Base-by-base conservation (phyloP, 352 stramenopile genomes). In the Globisporangium cylindrosporum region DNA sequence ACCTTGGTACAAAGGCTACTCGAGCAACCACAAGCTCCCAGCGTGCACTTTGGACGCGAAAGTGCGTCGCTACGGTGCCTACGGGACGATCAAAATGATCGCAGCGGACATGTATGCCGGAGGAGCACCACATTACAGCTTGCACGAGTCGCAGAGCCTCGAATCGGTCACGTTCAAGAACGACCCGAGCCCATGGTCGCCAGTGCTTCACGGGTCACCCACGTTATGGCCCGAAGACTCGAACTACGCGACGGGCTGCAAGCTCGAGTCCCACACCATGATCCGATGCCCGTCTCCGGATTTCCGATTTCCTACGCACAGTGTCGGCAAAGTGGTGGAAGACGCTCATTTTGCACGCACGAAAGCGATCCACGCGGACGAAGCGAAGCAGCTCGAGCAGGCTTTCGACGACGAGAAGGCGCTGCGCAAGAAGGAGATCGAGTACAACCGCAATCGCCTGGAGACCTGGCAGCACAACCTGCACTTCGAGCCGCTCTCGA, bases 1-100 rank as follows among this genome's bases (percentile, higher is more conserved):
- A 27, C 80, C 82, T 5, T 90, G 82, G 82, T 90, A 89, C 63
- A 79, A 77, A 25, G 69, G 75, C 8, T 80, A 75, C 43, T 80
- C 78, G 12, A 79, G 68, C 18, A 57, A 68, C 10, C 63, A 72
- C 53, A 77, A 83, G 43, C 46, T 71, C 4, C 67, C 74, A 3
- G 51, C 63, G 1, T 75, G 79, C 22, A 80, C 73, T 3, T 29
- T 87, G 7, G 80, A 89, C 22, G 80, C 79, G 8, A 85, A 86
- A 56, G 58, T 89, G 4, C 72, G 73, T 25, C 82, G 80, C 0
- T 91, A 91, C 64, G 82, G 82, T 18, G 80, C 77, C 4, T 86
- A 74, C 25, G 73, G 75, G 9, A 69, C 75, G 4, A 64, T 66
- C 53, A 86, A 86, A 61, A 78, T 83, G 75, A 49, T 81, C 10